These are phyloP conservation scores for Mycena metata DNA, from an alignment of 768 basidiomycete species.

Conservation along the genomic window DNA sequence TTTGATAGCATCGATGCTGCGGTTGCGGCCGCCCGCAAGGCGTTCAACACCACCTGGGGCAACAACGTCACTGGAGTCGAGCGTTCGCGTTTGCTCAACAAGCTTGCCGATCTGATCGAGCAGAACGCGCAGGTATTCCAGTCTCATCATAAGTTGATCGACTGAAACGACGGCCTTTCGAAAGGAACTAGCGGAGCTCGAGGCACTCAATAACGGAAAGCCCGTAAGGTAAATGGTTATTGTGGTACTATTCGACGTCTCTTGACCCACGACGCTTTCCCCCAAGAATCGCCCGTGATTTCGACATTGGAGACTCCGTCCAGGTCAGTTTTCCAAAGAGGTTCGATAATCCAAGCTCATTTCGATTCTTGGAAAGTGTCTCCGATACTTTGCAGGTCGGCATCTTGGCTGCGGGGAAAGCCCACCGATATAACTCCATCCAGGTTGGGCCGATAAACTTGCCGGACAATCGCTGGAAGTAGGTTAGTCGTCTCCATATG, in stretches of 20 bases:
- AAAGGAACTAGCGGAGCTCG: constrained; percentile 85
- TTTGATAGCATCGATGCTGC: constrained; percentile 81
- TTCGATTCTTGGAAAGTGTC: constrained; percentile 57
- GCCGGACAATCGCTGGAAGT: constrained; percentile 88
- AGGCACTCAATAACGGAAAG: constrained; percentile 93
- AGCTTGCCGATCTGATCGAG: constrained; percentile 92
- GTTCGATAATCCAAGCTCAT: background rate
- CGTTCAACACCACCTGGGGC: constrained; percentile 91
- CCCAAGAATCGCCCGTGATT: constrained; percentile 66
- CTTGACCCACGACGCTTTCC: too few relatives aligned
- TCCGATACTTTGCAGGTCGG: constrained; percentile 84
- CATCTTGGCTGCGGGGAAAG: background rate
- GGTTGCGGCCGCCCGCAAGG: constrained; percentile 84
- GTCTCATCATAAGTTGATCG: background rate
- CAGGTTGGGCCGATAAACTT: constrained; percentile 95
- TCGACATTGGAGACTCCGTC: constrained; percentile 83
- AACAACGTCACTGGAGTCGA: constrained; percentile 88
- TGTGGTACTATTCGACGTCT: too few relatives aligned
- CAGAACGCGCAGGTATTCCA: constrained; percentile 65
- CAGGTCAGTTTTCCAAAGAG: constrained; percentile 38
- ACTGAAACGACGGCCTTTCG: constrained; percentile 8
- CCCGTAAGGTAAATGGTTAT: constrained; percentile 60
- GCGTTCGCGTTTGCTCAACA: constrained; percentile 84
- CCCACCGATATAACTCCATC: background rate
- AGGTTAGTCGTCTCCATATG: too few relatives aligned